Evolutionary conservation across 495 filamentous ascomycete species (phyloP), one percentile per base, ranked within the genome.

Genomic region (Aeminium ludgeri): DNA sequence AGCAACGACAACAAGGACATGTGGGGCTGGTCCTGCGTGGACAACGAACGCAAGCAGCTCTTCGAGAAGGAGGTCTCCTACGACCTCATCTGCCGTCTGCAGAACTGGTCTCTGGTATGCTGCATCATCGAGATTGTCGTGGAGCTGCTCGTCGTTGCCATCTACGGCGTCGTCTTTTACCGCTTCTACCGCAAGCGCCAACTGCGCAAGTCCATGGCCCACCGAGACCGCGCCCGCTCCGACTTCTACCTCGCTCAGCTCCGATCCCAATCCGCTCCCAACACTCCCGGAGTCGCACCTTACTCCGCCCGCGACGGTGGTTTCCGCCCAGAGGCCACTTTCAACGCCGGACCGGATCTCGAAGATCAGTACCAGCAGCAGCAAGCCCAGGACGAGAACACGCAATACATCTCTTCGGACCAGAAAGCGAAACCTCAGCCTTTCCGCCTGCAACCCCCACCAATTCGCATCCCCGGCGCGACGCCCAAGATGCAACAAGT

Each of bases 91-190:
- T 99, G 89, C 66, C 82, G 89, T 55, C 72, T 95, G 45, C 84
- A 94, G 80, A 82, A 93, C 62, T 99, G 89, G 89, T 73, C 80
- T 15, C 73, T 99, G 36, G 78, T 99, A 51, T 99, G 89, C 67
- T 81, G 81, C 55, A 80, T 99, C 55, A 96, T 99, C 62, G 89
- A 99, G 65, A 71, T 99, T 48, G 80, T 91, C 40, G 70, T 99
- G 48, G 89, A 99, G 59, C 67, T 80, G 51, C 73, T 99, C 59
- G 82, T 81, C 50, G 92, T 99, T 57, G 62, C 72, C 28, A 79
- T 99, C 55, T 99, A 99, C 66, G 83, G 68, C 57, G 70, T 95
- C 56, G 76, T 91, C 57, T 93, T 94, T 66, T 96, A 89, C 69
- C 81, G 89, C 49, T 82, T 92, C 68, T 89, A 83, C 71, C 82